Percentiles rank a stretch among this genome's conserved stretches.
phyloP scores from a whole-genome alignment of 495 filamentous ascomycete genomes.

The Aspergillus campestris region DNA sequence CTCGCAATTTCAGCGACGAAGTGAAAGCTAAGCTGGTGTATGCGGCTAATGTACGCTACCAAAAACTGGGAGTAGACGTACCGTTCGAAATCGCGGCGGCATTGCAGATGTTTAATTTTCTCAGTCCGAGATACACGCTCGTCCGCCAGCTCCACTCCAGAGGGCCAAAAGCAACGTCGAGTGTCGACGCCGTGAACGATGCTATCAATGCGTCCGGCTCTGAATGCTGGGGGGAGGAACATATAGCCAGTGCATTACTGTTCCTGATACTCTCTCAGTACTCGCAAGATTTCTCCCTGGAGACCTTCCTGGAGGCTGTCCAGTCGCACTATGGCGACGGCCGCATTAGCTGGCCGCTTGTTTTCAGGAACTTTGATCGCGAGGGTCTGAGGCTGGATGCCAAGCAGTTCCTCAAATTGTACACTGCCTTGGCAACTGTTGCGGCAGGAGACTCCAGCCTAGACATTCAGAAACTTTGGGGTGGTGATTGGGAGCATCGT shows the following conservation, averaged over 20 bases:
- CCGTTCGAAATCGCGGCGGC: constrained; percentile 67
- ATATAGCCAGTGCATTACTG: constrained; percentile 72
- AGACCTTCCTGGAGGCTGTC: constrained; percentile 60
- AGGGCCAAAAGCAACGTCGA: constrained; percentile 54
- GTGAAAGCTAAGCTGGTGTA: constrained; percentile 59
- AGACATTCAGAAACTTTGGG: constrained; percentile 83
- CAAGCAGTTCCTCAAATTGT: constrained; percentile 71
- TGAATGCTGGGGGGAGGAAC: constrained; percentile 66
- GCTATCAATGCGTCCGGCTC: constrained; percentile 57
- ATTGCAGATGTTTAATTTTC: constrained; percentile 62
- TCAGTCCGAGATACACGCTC: constrained; percentile 58
- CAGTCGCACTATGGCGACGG: constrained; percentile 46
- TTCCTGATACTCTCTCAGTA: constrained; percentile 70
- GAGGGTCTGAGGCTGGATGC: constrained; percentile 64
- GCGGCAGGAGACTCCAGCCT: constrained; percentile 52
- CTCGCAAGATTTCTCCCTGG: constrained; percentile 58
- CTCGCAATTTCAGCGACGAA: constrained; percentile 69
- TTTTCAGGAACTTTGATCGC: constrained; percentile 78
- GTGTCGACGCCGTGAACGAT: constrained; percentile 45
- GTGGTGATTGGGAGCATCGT: constrained; percentile 76
- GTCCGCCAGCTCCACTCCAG: constrained; percentile 67
- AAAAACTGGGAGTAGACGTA: constrained; percentile 47
- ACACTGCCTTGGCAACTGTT: constrained; percentile 62
- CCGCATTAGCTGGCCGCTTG: constrained; percentile 69
- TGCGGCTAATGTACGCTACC: constrained; percentile 61